These are phyloP conservation scores for Clarireedia hainanense DNA, from an alignment of 2,329 filamentous ascomycete species.

Conservation along the genomic window DNA sequence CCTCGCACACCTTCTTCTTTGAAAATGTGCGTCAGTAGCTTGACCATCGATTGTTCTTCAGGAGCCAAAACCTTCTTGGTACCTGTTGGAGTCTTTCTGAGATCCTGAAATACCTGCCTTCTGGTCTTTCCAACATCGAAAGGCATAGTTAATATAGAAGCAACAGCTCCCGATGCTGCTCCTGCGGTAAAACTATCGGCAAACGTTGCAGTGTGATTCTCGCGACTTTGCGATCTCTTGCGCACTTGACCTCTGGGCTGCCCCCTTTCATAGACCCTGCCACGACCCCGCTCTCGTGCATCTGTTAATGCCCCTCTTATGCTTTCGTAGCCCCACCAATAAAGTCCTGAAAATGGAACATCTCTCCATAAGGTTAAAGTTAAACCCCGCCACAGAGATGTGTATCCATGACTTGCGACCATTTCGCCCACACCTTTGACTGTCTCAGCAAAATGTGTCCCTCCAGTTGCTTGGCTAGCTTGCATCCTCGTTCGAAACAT, in stretches of 20 bases:
- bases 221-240: conserved; percentile 52
- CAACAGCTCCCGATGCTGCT: conserved; percentile 72
- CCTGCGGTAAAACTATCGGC: conserved; percentile 85
- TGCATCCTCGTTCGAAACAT: conserved; percentile 91
- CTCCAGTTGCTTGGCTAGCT: conserved; percentile 52
- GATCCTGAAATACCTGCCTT: conserved; percentile 72
- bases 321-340: conserved; percentile 96
- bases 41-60: conserved; percentile 70
- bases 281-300: conserved; percentile 47
- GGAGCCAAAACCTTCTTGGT: conserved; percentile 41
- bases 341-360: conserved; percentile 92
- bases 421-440: conserved; percentile 69
- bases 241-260: conserved; percentile 36
- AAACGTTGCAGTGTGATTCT: conserved; percentile 71
- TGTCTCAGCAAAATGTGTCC: conserved; percentile 71
- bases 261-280: conserved; percentile 34
- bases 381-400: conserved; percentile 81
- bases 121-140: conserved; percentile 98
- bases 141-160: conserved; percentile 83
- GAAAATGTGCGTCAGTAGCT: conserved; percentile 87
- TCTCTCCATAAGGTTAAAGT: conserved; percentile 92
- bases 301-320: conserved; percentile 66
- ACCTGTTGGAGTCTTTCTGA: conserved; percentile 27
- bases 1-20: conserved; percentile 72
- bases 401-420: conserved; percentile 69